These are phyloP conservation scores for Phytophthora sp. DNA, from an alignment of 352 stramenopile species.

Conservation along the genomic window DNA sequence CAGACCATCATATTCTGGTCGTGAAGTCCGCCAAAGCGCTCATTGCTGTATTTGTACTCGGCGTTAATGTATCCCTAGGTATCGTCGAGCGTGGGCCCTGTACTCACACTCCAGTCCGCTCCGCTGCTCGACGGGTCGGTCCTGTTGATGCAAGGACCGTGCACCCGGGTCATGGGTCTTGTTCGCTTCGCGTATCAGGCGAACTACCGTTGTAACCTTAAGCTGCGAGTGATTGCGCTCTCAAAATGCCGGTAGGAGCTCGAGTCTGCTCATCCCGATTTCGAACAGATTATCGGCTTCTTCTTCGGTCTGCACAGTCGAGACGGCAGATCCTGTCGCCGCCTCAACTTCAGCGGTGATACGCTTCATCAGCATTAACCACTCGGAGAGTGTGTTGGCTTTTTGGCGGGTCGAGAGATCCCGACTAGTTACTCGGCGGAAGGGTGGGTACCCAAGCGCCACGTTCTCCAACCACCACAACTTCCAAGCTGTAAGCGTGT, in stretches of 20 bases:
- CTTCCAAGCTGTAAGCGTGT: slow-evolving; percentile 5
- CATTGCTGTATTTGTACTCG: no score
- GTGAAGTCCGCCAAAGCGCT: no score
- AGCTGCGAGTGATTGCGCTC: neutral
- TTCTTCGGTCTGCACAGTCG: no score
- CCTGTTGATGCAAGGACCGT: neutral
- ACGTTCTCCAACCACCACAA: slow-evolving; percentile 11
- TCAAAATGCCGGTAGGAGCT: neutral
- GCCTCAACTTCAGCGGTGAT: neutral
- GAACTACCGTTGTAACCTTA: neutral
- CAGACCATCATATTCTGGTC: no score
- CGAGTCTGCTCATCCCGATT: no score
- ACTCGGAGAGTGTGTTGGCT: neutral
- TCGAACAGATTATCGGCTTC: neutral
- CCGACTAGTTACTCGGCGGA: neutral
- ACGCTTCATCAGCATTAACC: neutral
- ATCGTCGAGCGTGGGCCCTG: no score
- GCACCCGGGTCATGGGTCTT: neutral
- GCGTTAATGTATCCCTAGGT: no score
- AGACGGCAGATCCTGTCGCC: neutral
- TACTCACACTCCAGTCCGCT: no score
- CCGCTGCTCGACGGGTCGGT: no score
- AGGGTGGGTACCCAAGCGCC: neutral
- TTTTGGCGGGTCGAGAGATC: neutral
- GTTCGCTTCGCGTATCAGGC: neutral